These are phyloP conservation scores for Sequoiadendron giganteum DNA, from an alignment of 75 land plant species.

Conservation along the genomic window DNA sequence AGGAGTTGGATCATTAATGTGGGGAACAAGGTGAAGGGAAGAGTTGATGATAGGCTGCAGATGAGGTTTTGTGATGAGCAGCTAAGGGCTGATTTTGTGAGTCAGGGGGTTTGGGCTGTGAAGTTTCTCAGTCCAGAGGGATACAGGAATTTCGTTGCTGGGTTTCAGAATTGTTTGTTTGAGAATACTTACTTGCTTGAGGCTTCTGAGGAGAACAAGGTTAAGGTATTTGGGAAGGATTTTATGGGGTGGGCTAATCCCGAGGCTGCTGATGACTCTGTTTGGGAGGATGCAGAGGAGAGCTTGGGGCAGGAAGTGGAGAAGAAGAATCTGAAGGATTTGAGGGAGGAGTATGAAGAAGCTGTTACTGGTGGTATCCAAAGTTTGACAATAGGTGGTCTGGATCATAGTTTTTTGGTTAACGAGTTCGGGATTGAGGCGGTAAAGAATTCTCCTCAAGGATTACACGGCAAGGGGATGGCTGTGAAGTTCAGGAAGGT, in stretches of 20 bases:
- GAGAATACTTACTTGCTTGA: constrained; percentile 62
- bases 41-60: constrained; percentile 35
- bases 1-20: constrained; percentile 36
- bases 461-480: constrained; percentile 88
- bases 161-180: constrained; percentile 58
- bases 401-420: constrained; percentile 93
- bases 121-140: constrained; percentile 40
- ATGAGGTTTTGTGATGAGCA: constrained; percentile 46
- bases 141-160: constrained; percentile 38
- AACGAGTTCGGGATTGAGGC: constrained; percentile 81
- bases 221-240: constrained; percentile 76
- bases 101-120: constrained; percentile 69
- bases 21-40: constrained; percentile 21
- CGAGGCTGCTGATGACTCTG: constrained; percentile 54
- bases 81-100: constrained; percentile 60
- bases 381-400: constrained; percentile 89
- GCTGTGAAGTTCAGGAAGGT: constrained; percentile 47
- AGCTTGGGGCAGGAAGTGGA: constrained; percentile 31
- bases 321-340: constrained; percentile 23
- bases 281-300: constrained; percentile 96
- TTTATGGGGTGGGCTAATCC: constrained; percentile 77
- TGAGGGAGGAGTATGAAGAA: constrained; percentile 75
- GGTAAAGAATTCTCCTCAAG: constrained; percentile 73
- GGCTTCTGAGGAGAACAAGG: constrained; percentile 70
- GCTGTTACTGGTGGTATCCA: constrained; percentile 62